These are phyloP conservation scores for Entomortierella beljakovae DNA, from an alignment of 192 early-diverging fungal genomes.

Conservation along the genomic window DNA sequence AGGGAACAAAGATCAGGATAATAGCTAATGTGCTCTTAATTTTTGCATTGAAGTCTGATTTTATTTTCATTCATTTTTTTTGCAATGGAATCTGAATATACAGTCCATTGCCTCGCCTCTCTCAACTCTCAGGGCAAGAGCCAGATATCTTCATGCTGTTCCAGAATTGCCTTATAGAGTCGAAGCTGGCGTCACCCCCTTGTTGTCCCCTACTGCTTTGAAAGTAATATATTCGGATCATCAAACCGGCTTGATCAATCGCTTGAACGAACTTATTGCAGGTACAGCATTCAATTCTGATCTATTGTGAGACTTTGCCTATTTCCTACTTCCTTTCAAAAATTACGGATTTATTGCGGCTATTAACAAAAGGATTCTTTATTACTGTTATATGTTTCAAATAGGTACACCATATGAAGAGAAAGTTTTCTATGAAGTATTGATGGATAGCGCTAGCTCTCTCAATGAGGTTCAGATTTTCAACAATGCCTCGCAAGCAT, in stretches of 20 bases:
- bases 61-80: not conserved
- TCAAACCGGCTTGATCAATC: constrained; percentile 43
- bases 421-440: constrained; percentile 34
- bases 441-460: constrained; percentile 50
- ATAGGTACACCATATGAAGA: constrained; percentile 51
- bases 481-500: constrained; percentile 59
- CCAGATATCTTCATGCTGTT: constrained; percentile 37
- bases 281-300: constrained; percentile 22
- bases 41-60: not conserved
- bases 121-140: constrained; percentile 38
- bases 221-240: constrained; percentile 53
- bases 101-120: constrained; percentile 30
- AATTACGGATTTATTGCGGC: too few relatives aligned
- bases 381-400: not conserved
- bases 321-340: too few relatives aligned
- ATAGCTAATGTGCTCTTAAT: not conserved
- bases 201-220: constrained; percentile 40
- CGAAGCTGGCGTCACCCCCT: constrained; percentile 30
- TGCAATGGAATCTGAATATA: not conserved
- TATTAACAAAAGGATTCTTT: too few relatives aligned
- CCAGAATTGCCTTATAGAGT: constrained; percentile 39
- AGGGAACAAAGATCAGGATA: not conserved
- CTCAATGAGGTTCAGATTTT: constrained; percentile 53
- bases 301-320: too few relatives aligned
- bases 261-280: constrained; percentile 55